phyloP scores from a whole-genome alignment of 2,329 filamentous ascomycete species.

The Parasarocladium wereldwijsianum region DNA sequence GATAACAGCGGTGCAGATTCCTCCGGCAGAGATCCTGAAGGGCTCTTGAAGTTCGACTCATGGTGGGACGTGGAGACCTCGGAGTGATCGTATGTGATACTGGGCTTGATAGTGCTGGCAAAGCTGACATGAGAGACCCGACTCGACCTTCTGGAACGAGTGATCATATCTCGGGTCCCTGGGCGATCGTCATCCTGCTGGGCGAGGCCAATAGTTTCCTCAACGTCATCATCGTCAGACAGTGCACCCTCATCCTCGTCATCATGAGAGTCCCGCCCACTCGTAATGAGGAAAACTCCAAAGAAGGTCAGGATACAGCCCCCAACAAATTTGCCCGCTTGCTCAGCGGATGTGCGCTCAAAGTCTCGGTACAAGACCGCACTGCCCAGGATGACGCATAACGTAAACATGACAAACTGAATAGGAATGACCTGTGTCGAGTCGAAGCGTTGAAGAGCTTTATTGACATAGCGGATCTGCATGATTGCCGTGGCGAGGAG shows the following conservation, averaged over 20 bases:
- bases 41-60: conserved; percentile 14
- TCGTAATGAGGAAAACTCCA: conserved; percentile 95
- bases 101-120: conserved; percentile 21
- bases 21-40: conserved; percentile 16
- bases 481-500: conserved; percentile 77
- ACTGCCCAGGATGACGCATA: conserved; percentile 89
- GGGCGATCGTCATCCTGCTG: conserved; percentile 27
- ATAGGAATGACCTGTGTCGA: conserved; percentile 97
- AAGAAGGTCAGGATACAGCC: conserved; percentile 88
- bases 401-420: conserved; percentile 91
- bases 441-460: conserved; percentile 75
- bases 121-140: conserved; percentile 31
- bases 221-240: conserved; percentile 41
- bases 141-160: conserved; percentile 32
- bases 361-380: conserved; percentile 92
- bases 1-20: conserved; percentile 24
- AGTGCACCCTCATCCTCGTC: conserved; percentile 40
- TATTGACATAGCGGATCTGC: conserved; percentile 96
- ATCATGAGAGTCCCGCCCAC: conserved; percentile 49
- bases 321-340: conserved; percentile 72
- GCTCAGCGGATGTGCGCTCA: conserved; percentile 59
- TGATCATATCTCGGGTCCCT: conserved; percentile 2
- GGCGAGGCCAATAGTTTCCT: conserved; percentile 46
- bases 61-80: conserved; percentile 22
- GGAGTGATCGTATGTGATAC: conserved; percentile 19